These are phyloP conservation scores for Forsythia viridissima DNA, from an alignment of 257 asterid species.

Conservation along the genomic window DNA sequence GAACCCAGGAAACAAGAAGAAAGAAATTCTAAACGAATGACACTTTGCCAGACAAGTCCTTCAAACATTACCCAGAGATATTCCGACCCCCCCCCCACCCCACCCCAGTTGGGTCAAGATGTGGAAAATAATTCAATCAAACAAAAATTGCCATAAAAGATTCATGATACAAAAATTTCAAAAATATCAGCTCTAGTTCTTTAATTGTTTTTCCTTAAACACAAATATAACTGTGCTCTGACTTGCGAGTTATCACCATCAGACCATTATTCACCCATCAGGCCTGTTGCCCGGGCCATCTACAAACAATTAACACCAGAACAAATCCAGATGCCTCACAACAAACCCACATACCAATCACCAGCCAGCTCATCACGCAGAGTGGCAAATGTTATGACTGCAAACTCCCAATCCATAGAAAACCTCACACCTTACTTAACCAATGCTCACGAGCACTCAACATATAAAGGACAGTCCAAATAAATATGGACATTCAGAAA, in stretches of 20 bases:
- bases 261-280: neutral
- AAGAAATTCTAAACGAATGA: neutral
- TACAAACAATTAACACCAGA: no score
- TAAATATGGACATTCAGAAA: no score
- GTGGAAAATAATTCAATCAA: neutral
- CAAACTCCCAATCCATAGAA: neutral
- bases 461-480: no score
- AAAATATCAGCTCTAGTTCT: no score
- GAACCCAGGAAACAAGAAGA: neutral
- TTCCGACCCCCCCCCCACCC: no score
- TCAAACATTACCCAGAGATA: neutral
- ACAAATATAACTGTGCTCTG: neutral
- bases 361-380: neutral
- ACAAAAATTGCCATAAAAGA: neutral
- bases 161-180: no score
- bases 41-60: slow-evolving; percentile 11
- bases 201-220: neutral
- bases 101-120: neutral
- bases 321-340: neutral
- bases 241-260: neutral
- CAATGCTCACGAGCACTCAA: neutral
- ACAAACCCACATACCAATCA: neutral
- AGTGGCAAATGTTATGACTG: neutral
- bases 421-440: neutral
- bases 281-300: neutral